Evolutionary conservation across 805 yeast genomes (phyloP).

Genomic region (Lachancea sp.): DNA sequence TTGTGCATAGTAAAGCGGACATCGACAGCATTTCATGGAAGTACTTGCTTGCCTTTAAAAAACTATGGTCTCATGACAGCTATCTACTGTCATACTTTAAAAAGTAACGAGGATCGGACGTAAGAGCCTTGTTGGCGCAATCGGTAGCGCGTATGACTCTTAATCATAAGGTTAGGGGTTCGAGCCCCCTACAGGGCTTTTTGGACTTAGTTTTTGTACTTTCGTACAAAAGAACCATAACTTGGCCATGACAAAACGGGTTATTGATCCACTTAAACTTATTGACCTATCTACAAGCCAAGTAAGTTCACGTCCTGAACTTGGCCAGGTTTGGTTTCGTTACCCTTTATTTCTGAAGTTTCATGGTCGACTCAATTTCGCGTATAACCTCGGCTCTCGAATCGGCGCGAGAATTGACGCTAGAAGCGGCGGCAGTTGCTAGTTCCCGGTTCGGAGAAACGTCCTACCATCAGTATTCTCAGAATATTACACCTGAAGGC

Average conservation of each 20-base stretch:
- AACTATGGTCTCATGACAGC: background rate
- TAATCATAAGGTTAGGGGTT: slow-evolving; percentile 18
- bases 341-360: background rate
- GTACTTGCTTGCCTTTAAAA: background rate
- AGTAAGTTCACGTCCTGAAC: background rate
- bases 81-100: background rate
- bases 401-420: slow-evolving; percentile 70
- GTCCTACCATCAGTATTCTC: slow-evolving; percentile 38
- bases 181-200: slow-evolving; percentile 18
- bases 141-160: slow-evolving; percentile 20
- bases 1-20: no score
- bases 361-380: slow-evolving; percentile 52
- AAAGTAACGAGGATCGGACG: no score
- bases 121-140: slow-evolving; percentile 17
- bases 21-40: no score
- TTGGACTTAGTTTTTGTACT: no score
- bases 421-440: slow-evolving; percentile 80
- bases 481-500: slow-evolving; percentile 54
- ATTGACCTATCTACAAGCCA: no score
- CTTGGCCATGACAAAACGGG: background rate
- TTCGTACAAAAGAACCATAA: no score
- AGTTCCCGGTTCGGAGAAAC: slow-evolving; percentile 59
- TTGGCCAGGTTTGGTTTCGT: background rate
- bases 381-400: slow-evolving; percentile 67
- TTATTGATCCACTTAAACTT: background rate